phyloP scores from a whole-genome alignment of 441 rosid species.

The Heliophila coronopifolia region DNA sequence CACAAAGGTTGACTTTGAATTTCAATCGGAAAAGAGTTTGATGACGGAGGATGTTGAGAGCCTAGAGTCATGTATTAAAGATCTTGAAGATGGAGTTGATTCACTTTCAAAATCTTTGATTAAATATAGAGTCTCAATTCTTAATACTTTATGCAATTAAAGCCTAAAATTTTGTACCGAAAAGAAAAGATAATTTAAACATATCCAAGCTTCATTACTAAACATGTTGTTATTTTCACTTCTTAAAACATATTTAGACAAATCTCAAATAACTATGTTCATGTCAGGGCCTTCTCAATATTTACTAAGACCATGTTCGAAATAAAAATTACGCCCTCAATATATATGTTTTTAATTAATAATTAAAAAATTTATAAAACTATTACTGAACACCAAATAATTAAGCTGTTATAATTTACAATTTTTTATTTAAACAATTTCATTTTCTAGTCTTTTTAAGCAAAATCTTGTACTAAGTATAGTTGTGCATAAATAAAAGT shows the following conservation, averaged over 20 bases:
- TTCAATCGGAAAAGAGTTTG: conserved; percentile 17
- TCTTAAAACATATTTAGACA: neutral
- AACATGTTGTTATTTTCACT: neutral
- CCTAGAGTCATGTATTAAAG: conserved; percentile 38
- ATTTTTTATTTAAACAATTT: too few relatives aligned
- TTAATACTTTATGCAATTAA: conserved; percentile 30
- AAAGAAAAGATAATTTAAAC: neutral
- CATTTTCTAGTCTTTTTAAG: too few relatives aligned
- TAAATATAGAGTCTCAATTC: conserved; percentile 41
- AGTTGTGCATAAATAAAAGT: too few relatives aligned
- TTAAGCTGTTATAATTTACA: too few relatives aligned
- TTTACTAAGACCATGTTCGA: too few relatives aligned
- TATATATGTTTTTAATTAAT: too few relatives aligned
- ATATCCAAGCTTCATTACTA: neutral
- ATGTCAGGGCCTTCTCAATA: neutral
- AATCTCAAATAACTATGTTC: neutral
- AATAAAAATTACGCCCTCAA: too few relatives aligned
- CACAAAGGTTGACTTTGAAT: conserved; percentile 23
- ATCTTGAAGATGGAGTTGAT: conserved; percentile 37
- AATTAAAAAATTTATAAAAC: too few relatives aligned
- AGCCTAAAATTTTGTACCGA: conserved; percentile 7
- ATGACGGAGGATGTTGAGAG: conserved; percentile 28
- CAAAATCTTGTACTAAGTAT: too few relatives aligned
- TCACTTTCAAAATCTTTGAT: conserved; percentile 35
- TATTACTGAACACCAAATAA: too few relatives aligned